Evolutionary conservation across 2,329 filamentous ascomycete genomes (phyloP).

Genomic region (Lecanicillium sp.): DNA sequence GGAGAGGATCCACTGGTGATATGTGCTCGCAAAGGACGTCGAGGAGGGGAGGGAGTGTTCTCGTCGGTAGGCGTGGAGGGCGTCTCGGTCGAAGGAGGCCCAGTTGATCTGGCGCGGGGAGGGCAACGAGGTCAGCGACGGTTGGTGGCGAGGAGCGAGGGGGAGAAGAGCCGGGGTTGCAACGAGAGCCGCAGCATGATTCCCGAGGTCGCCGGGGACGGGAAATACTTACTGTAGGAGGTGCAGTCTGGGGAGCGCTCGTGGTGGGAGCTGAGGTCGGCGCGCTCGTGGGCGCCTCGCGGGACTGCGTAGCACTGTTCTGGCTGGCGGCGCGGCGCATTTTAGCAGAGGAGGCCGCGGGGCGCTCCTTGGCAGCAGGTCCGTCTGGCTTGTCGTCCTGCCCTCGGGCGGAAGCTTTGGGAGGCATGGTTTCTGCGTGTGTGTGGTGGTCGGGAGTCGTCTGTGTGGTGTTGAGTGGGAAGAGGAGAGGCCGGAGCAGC

Average conservation of each 20-base stretch:
- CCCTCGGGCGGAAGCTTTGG: slow-evolving; percentile 41
- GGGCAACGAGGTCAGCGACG: slow-evolving; percentile 15
- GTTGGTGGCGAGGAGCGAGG: background rate
- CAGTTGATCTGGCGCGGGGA: slow-evolving; percentile 49
- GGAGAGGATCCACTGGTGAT: slow-evolving; percentile 56
- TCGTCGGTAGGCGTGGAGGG: slow-evolving; percentile 70
- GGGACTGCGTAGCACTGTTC: slow-evolving; percentile 39
- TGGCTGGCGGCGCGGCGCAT: slow-evolving; percentile 50
- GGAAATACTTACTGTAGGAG: slow-evolving; percentile 27
- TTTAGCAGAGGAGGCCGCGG: slow-evolving; percentile 43
- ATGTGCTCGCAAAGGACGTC: slow-evolving; percentile 60
- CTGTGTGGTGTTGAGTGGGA: background rate
- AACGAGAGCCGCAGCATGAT: background rate
- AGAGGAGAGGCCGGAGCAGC: background rate
- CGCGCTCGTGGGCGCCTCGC: slow-evolving; percentile 36
- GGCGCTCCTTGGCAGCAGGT: slow-evolving; percentile 39
- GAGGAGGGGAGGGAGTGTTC: slow-evolving; percentile 66
- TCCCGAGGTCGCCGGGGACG: slow-evolving; percentile 12
- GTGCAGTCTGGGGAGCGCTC: slow-evolving; percentile 24
- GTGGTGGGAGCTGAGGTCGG: slow-evolving; percentile 28
- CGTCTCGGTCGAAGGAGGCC: slow-evolving; percentile 58
- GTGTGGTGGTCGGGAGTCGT: background rate
- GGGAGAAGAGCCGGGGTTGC: slow-evolving; percentile 7
- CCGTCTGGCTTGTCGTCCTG: slow-evolving; percentile 42
- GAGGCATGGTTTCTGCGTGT: slow-evolving; percentile 35